These are phyloP conservation scores for Ascochyta lentis DNA, from an alignment of 2,329 filamentous ascomycete genomes.

Conservation along the genomic window DNA sequence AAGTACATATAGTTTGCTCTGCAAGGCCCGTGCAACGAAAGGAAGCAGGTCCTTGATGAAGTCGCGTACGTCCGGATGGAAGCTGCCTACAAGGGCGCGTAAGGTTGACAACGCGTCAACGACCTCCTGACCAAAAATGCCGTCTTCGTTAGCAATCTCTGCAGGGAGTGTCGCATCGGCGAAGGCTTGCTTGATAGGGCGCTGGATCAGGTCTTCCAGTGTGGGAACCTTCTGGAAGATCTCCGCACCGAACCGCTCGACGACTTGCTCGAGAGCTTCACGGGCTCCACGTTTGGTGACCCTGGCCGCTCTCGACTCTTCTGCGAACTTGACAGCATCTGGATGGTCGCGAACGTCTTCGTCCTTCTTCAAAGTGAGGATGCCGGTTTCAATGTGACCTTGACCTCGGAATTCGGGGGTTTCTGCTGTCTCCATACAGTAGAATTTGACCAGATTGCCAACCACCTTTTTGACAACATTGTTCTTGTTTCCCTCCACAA, in stretches of 20 bases:
- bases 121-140: slow-evolving; percentile 84
- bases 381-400: slow-evolving; percentile 75
- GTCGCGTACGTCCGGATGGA: slow-evolving; percentile 74
- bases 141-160: slow-evolving; percentile 75
- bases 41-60: slow-evolving; percentile 87
- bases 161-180: slow-evolving; percentile 69
- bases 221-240: slow-evolving; percentile 87
- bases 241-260: slow-evolving; percentile 76
- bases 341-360: slow-evolving; percentile 93
- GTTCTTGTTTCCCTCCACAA: slow-evolving; percentile 78
- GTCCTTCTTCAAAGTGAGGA: slow-evolving; percentile 94
- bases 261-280: slow-evolving; percentile 88
- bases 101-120: slow-evolving; percentile 94
- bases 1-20: slow-evolving; percentile 88
- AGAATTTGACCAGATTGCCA: slow-evolving; percentile 94
- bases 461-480: slow-evolving; percentile 96
- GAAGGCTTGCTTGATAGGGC: slow-evolving; percentile 78
- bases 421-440: slow-evolving; percentile 95
- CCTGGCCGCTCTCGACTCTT: slow-evolving; percentile 84
- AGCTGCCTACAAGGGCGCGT: slow-evolving; percentile 89
- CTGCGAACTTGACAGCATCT: slow-evolving; percentile 88
- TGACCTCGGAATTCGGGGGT: slow-evolving; percentile 94
- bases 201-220: slow-evolving; percentile 79
- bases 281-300: slow-evolving; percentile 93
- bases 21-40: slow-evolving; percentile 83